These are phyloP conservation scores for Pisolithus albus DNA, from an alignment of 768 basidiomycete species.

Conservation along the genomic window DNA sequence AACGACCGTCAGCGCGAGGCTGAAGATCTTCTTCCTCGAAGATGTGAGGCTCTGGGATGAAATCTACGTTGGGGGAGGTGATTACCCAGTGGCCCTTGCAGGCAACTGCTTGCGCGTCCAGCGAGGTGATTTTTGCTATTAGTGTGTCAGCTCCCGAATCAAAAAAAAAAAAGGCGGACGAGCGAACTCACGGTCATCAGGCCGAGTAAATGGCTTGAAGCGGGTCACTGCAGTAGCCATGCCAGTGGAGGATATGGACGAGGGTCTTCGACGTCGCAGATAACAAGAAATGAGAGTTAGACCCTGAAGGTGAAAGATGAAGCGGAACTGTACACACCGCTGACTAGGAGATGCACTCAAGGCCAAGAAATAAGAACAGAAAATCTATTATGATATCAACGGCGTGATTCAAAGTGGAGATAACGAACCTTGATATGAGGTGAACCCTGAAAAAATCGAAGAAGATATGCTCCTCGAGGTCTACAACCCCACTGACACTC, in stretches of 20 bases:
- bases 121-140: neutral
- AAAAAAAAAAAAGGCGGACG: neutral
- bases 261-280: too few species aligned
- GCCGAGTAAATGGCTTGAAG: neutral
- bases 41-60: constrained; percentile 2
- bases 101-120: neutral
- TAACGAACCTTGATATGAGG: neutral
- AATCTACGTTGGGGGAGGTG: constrained; percentile 4
- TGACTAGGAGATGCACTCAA: too few species aligned
- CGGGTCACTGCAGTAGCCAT: too few species aligned
- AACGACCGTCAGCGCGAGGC: neutral
- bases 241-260: too few species aligned
- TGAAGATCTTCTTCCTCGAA: neutral
- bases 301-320: too few species aligned
- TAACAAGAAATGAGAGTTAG: too few species aligned
- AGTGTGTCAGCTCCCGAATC: neutral
- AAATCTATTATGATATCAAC: too few species aligned
- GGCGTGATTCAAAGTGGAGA: too few species aligned
- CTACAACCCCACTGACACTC: neutral
- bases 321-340: too few species aligned
- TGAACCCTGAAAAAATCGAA: neutral
- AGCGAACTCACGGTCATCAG: neutral
- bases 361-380: too few species aligned
- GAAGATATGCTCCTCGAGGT: neutral
- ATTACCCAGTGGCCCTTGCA: neutral